Evolutionary conservation across 1,284 basidiomycete species (phyloP).

Genomic region (Pterula multifida): DNA sequence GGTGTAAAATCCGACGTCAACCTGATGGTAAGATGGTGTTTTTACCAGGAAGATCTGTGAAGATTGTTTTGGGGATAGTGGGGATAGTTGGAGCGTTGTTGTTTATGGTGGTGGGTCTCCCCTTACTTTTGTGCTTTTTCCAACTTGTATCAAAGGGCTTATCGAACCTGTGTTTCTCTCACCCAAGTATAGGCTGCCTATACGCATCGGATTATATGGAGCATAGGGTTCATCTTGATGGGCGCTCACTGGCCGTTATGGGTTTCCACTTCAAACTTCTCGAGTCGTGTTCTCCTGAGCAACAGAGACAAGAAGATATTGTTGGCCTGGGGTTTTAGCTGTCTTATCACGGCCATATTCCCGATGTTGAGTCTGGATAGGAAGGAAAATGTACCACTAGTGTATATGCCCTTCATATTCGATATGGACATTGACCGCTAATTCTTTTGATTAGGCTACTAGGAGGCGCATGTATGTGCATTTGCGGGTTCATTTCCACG

Average conservation of each 20-base stretch:
- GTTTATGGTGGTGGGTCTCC: slow-evolving; percentile 57
- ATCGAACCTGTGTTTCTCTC: too few species aligned
- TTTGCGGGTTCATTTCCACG: neutral
- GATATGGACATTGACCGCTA: neutral
- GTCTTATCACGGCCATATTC: slow-evolving; percentile 51
- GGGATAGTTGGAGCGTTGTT: slow-evolving; percentile 41
- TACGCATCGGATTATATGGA: slow-evolving; percentile 64
- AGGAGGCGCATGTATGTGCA: slow-evolving; percentile 13
- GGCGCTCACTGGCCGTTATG: slow-evolving; percentile 55
- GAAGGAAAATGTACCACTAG: slow-evolving; percentile 46
- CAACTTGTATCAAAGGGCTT: too few species aligned
- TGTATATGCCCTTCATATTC: slow-evolving; percentile 37
- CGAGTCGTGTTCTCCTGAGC: slow-evolving; percentile 36
- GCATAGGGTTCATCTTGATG: slow-evolving; percentile 50
- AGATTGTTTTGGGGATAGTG: slow-evolving; percentile 18
- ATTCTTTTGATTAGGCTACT: slow-evolving; percentile 9
- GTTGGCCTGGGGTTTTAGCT: slow-evolving; percentile 40
- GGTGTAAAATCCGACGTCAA: slow-evolving; percentile 1
- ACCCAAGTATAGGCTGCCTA: slow-evolving; percentile 52
- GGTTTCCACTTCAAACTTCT: neutral
- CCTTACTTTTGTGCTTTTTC: neutral
- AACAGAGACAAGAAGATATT: slow-evolving; percentile 18
- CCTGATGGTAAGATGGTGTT: too few species aligned
- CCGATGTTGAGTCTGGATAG: slow-evolving; percentile 69
- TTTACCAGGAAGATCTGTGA: too few species aligned